Base-by-base conservation (phyloP, 768 basidiomycete genomes). In the Leccinellum albellum region DNA sequence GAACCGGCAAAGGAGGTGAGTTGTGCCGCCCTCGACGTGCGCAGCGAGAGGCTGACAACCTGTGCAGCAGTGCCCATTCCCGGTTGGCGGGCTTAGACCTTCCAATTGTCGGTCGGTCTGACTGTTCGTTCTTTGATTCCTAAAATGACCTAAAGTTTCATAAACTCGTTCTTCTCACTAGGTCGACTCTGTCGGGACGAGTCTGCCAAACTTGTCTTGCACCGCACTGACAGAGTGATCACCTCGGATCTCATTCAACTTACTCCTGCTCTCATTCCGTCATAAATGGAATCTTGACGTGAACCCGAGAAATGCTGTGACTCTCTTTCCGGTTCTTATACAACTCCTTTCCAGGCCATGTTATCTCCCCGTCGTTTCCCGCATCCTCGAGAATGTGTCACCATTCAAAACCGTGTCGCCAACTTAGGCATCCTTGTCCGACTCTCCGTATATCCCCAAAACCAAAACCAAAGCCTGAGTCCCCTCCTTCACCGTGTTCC, bases 101-200 rank as follows among this genome's bases (percentile, higher is more conserved):
- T 62, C 61, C 57, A 64, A 62, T 62, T 62, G 26, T 47, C 57
- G n/a, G n/a, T n/a, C n/a, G n/a, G n/a, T n/a, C n/a, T n/a, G n/a
- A 37, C 35, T 7, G 37, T 40, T 37, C 37, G 37, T 28, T 59
- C 67, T 55, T 70, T 72, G 51, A 68, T 72, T 72, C 69, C 69
- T 62, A 65, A 72, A 66, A 57, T 52, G 63, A 63, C 55, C 61
- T 65, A 70, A 64, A 70, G 71, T 71, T 71, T 71, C 70, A 71
- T 73, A 62, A 69, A 61, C 49, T 48, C 23, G 48, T 37, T 60
- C 59, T 63, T 70, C 62, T 69, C 68, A 64, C 69, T 66, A 55
- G 50, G 44, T 47, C 47, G 55, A 53, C 54, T 56, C 46, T 64
- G 60, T 67, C 71, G 70, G 70, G 65, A 62, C 70, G 56, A 9